A percentile compares a stretch with the other conserved stretches of the same genome.
Conservation (phyloP, 1,139 yeast genomes). For the Yamadazyma triangularis region DNA sequence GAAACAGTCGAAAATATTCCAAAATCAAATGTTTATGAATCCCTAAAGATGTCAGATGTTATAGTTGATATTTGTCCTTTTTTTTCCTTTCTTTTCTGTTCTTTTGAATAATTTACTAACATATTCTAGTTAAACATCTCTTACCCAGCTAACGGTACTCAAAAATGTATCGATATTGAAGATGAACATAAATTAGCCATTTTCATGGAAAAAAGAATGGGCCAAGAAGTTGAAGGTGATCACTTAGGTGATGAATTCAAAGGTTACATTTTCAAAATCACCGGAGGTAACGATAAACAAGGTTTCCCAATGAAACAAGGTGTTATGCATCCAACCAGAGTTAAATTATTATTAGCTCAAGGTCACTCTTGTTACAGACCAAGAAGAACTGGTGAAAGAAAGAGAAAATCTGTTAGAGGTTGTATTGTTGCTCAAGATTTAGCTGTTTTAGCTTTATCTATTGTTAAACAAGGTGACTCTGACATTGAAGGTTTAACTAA, state of each 20-base stretch:
- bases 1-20: no score
- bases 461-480: slow-evolving; percentile 95
- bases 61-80: no score
- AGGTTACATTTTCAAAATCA: slow-evolving; percentile 97
- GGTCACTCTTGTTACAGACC: slow-evolving; percentile 99
- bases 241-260: slow-evolving; percentile 97
- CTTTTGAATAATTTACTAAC: no score
- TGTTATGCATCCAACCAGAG: slow-evolving; percentile 99
- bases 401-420: slow-evolving; percentile 99
- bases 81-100: no score
- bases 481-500: slow-evolving; percentile 97
- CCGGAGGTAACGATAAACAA: slow-evolving; percentile 99
- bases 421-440: slow-evolving; percentile 97
- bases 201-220: slow-evolving; percentile 99
- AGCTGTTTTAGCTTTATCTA: slow-evolving; percentile 88
- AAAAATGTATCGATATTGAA: slow-evolving; percentile 94
- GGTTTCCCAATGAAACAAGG: slow-evolving; percentile 99
- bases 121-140: slow-evolving; percentile 85
- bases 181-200: slow-evolving; percentile 99
- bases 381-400: slow-evolving; percentile 99
- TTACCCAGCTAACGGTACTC: slow-evolving; percentile 99
- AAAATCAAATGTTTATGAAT: no score
- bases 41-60: no score
- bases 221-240: slow-evolving; percentile 99
- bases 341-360: slow-evolving; percentile 87